Conservation (phyloP, 1,284 basidiomycete species). For the Salmacisia buchloeana region DNA sequence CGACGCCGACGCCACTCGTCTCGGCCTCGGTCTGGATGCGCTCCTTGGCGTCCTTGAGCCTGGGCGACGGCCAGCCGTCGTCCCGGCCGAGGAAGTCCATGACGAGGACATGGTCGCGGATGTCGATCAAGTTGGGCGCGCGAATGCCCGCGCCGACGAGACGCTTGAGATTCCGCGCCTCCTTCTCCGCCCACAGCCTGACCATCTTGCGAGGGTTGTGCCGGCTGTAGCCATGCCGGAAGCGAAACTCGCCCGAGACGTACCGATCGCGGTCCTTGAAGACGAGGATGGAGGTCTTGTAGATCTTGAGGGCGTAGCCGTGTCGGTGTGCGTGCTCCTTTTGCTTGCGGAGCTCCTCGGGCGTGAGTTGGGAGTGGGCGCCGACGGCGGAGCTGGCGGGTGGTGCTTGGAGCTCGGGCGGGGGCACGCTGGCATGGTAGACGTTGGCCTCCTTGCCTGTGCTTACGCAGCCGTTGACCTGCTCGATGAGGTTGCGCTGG, state of each 20-base stretch:
- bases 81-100: slow-evolving; percentile 79
- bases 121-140: slow-evolving; percentile 83
- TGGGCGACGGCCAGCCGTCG: slow-evolving; percentile 42
- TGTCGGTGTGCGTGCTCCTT: slow-evolving; percentile 2
- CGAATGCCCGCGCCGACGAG: slow-evolving; percentile 73
- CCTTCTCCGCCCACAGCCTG: slow-evolving; percentile 96
- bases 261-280: slow-evolving; percentile 97
- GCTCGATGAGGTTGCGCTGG: slow-evolving; percentile 33
- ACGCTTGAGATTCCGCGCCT: slow-evolving; percentile 89
- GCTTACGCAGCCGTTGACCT: slow-evolving; percentile 42
- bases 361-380: neutral
- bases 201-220: slow-evolving; percentile 99
- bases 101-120: slow-evolving; percentile 91
- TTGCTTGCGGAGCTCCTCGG: neutral
- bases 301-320: slow-evolving; percentile 74
- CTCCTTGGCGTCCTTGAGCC: slow-evolving; percentile 43
- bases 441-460: slow-evolving; percentile 50
- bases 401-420: neutral
- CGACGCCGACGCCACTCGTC: slow-evolving; percentile 11
- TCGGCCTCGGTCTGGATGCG: slow-evolving; percentile 23
- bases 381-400: slow-evolving; percentile 2
- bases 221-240: slow-evolving; percentile 83
- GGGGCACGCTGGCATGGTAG: slow-evolving; percentile 41
- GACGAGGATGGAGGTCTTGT: slow-evolving; percentile 93
- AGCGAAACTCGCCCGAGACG: slow-evolving; percentile 82